phyloP scores from a whole-genome alignment of 495 filamentous ascomycete genomes.

The Aeminium ludgeri region DNA sequence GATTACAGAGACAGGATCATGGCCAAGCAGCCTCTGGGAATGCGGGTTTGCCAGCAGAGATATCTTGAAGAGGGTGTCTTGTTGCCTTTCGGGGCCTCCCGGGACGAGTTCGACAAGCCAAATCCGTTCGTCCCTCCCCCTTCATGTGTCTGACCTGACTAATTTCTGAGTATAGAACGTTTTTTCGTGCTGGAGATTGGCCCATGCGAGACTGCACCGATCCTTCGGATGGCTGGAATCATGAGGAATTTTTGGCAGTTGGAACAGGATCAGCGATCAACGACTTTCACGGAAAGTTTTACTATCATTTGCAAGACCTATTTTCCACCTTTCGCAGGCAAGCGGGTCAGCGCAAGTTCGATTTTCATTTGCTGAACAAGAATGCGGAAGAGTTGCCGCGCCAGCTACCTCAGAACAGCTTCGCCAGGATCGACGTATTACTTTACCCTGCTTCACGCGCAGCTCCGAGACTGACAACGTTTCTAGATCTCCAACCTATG shows the following conservation, averaged over 20 bases:
- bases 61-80: constrained; percentile 20
- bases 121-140: constrained; percentile 18
- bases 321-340: constrained; percentile 14
- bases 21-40: constrained; percentile 4
- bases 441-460: neutral
- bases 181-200: constrained; percentile 15
- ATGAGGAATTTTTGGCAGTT: constrained; percentile 9
- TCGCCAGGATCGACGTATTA: constrained; percentile 21
- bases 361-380: constrained; percentile 14
- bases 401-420: neutral
- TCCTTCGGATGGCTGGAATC: constrained; percentile 19
- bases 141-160: constrained; percentile 2
- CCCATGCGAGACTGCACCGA: constrained; percentile 18
- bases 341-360: neutral
- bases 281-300: constrained; percentile 21
- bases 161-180: constrained; percentile 17
- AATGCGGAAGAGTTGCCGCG: constrained; percentile 9
- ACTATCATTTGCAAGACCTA: constrained; percentile 11
- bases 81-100: constrained; percentile 16
- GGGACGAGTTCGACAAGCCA: constrained; percentile 12
- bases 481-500: constrained; percentile 20
- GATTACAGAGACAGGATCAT: constrained; percentile 15
- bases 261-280: constrained; percentile 8
- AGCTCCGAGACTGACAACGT: neutral
- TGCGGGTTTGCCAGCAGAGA: constrained; percentile 9